These are phyloP conservation scores for Arachnomyces sp. DNA, from an alignment of 2,329 filamentous ascomycete genomes.

Conservation along the genomic window DNA sequence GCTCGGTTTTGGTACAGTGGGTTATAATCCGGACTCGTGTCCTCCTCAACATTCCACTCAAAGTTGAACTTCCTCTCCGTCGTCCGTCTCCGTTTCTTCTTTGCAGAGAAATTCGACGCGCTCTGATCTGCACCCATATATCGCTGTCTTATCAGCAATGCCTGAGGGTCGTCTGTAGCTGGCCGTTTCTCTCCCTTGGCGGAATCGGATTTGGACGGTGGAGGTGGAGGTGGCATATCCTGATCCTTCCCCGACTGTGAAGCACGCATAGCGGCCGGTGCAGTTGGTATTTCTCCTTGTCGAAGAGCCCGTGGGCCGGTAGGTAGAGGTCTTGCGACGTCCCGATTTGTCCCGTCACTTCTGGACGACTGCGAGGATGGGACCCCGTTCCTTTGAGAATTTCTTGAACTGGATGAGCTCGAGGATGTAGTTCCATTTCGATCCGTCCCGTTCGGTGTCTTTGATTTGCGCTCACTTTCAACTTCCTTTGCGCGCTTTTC, in stretches of 20 bases:
- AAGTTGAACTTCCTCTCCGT: conserved; percentile 99
- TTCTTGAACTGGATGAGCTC: not conserved
- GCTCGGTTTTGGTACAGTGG: conserved; percentile 64
- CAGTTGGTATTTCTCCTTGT: conserved; percentile 40
- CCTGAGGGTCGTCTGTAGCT: conserved; percentile 55
- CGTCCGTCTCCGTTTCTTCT: conserved; percentile 89
- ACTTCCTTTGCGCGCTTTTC: conserved; percentile 69
- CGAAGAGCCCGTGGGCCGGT: conserved; percentile 66
- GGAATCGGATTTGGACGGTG: conserved; percentile 27
- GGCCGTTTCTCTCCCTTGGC: conserved; percentile 35
- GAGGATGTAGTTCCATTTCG: conserved; percentile 17
- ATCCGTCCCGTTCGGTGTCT: conserved; percentile 22
- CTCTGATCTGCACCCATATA: conserved; percentile 81
- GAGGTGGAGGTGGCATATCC: conserved; percentile 46
- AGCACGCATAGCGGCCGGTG: conserved; percentile 42
- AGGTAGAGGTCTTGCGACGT: conserved; percentile 42
- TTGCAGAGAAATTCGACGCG: conserved; percentile 84
- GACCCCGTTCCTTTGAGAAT: conserved; percentile 7
- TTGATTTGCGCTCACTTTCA: conserved; percentile 49
- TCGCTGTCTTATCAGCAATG: conserved; percentile 63
- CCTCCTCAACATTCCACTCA: conserved; percentile 91
- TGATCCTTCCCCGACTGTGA: conserved; percentile 36
- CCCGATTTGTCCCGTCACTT: conserved; percentile 19
- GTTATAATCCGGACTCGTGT: conserved; percentile 78
- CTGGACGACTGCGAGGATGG: conserved; percentile 3